Evolutionary conservation across 345 rosid species (phyloP).

Genomic region (Populus pruinosa): DNA sequence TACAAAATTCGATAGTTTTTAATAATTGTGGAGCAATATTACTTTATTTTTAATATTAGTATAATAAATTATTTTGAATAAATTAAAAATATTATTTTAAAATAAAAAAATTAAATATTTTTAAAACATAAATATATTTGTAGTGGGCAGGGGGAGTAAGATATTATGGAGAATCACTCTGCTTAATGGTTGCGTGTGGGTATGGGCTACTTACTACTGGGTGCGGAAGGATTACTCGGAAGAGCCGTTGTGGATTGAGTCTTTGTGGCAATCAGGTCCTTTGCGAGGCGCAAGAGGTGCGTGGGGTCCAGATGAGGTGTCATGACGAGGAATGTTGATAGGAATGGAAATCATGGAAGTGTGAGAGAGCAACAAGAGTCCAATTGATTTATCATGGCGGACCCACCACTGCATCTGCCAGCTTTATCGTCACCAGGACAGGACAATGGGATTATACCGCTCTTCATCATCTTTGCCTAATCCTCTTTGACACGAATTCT

Average conservation of each 20-base stretch:
- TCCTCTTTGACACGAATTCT: no score
- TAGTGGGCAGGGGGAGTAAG: no score
- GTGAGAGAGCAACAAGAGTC: not conserved
- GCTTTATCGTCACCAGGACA: not conserved
- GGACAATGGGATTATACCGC: not conserved
- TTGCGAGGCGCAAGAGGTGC: not conserved
- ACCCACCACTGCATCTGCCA: not conserved
- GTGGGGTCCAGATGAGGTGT: constrained; percentile 5
- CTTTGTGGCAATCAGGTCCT: not conserved
- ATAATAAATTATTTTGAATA: no score
- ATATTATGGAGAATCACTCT: not conserved
- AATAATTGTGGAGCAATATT: no score
- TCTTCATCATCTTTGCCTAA: not conserved
- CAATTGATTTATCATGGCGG: not conserved
- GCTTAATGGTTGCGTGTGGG: not conserved
- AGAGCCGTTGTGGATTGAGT: not conserved
- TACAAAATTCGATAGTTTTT: no score
- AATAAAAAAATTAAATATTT: no score
- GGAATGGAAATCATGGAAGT: not conserved
- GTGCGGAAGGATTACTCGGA: not conserved
- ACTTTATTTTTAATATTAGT: no score
- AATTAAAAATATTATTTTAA: no score
- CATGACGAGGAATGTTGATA: not conserved
- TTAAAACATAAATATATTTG: no score
- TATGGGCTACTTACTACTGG: not conserved